Conservation (phyloP, 2,329 filamentous ascomycete species). For the Hypoxylon sp. region DNA sequence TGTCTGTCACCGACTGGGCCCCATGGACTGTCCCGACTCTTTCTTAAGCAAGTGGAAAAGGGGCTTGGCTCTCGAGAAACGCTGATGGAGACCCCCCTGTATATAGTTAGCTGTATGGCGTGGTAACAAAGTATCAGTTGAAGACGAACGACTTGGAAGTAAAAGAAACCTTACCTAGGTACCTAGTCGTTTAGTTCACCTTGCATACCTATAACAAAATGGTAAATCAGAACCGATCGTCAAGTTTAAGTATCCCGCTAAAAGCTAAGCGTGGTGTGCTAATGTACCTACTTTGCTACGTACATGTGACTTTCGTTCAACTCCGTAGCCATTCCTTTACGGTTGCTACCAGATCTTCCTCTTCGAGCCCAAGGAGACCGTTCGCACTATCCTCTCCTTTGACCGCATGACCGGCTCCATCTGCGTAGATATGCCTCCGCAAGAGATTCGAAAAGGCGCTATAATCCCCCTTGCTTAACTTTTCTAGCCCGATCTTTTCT, state of each 20-base stretch:
- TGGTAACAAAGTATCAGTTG: background rate
- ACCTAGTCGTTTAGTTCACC: slow-evolving; percentile 6
- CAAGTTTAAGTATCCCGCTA: background rate
- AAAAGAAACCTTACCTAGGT: slow-evolving; percentile 1
- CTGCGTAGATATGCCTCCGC: slow-evolving; percentile 43
- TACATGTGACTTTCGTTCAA: slow-evolving; percentile 3
- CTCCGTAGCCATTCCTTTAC: slow-evolving; percentile 44
- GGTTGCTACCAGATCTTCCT: slow-evolving; percentile 46
- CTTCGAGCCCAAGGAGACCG: slow-evolving; percentile 46
- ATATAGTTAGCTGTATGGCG: slow-evolving; percentile 26
- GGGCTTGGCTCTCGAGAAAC: background rate
- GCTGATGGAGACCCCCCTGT: slow-evolving; percentile 9
- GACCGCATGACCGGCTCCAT: slow-evolving; percentile 47
- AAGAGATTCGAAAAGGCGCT: slow-evolving; percentile 50
- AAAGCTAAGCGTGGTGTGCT: too few relatives aligned
- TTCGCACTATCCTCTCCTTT: slow-evolving; percentile 44
- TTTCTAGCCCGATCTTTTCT: slow-evolving; percentile 57
- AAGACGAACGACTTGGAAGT: background rate
- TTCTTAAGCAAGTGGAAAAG: slow-evolving; percentile 45
- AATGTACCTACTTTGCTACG: background rate
- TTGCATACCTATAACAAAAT: slow-evolving; percentile 9
- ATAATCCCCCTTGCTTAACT: slow-evolving; percentile 58
- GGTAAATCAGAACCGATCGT: slow-evolving; percentile 8
- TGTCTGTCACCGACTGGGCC: slow-evolving; percentile 57
- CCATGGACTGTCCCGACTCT: slow-evolving; percentile 58